Percentiles rank a stretch among this genome's conserved stretches.
These are phyloP conservation scores for Tuber microsphaerosporum DNA, from an alignment of 495 filamentous ascomycete genomes.

Conservation along the genomic window DNA sequence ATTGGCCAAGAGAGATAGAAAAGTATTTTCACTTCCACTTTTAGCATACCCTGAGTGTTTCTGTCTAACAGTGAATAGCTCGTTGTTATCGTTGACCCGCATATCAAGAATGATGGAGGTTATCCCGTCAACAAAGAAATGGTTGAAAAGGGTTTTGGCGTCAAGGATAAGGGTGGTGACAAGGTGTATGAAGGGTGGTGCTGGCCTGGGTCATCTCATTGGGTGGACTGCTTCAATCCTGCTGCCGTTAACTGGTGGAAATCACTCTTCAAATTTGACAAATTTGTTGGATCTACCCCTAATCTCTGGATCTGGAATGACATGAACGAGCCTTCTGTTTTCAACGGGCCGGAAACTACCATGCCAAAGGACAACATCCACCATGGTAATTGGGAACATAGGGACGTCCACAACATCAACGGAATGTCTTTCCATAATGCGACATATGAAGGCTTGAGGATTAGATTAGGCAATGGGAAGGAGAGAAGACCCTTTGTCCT, in stretches of 20 bases:
- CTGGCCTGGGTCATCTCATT: conserved; percentile 93
- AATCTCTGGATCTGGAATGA: conserved; percentile 98
- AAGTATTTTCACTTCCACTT: conserved; percentile 42
- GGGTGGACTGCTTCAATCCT: conserved; percentile 92
- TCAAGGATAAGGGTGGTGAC: conserved; percentile 75
- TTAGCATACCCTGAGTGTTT: neutral
- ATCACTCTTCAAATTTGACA: conserved; percentile 73
- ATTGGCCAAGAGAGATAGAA: conserved; percentile 71
- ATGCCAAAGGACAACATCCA: conserved; percentile 98
- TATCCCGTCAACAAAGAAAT: conserved; percentile 73
- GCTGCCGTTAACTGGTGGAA: conserved; percentile 83
- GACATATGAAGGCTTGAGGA: conserved; percentile 72
- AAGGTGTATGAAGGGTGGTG: conserved; percentile 92
- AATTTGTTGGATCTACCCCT: conserved; percentile 69
- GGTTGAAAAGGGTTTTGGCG: conserved; percentile 70
- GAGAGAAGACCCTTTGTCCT: conserved; percentile 78
- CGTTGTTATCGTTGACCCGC: conserved; percentile 90
- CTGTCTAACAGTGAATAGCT: conserved; percentile 46
- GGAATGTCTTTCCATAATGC: conserved; percentile 91
- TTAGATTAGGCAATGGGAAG: conserved; percentile 68
- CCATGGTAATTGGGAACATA: conserved; percentile 86
- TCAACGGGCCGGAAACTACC: conserved; percentile 93
- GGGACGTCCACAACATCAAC: conserved; percentile 91
- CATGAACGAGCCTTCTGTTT: conserved; percentile 99
- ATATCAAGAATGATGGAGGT: conserved; percentile 83